These are phyloP conservation scores for Dispira simplex DNA, from an alignment of 192 early-diverging fungal species.

Conservation along the genomic window DNA sequence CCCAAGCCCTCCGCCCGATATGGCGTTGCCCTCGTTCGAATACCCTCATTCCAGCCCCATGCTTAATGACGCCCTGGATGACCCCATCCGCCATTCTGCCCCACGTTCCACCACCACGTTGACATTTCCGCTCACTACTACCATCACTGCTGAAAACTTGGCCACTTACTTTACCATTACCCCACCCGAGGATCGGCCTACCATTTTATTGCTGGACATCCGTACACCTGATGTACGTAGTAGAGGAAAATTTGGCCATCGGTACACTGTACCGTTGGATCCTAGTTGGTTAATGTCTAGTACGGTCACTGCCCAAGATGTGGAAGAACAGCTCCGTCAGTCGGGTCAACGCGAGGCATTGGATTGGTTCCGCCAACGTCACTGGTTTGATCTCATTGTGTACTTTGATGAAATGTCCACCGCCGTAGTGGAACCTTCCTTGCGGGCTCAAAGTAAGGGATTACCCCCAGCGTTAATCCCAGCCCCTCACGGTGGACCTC, in stretches of 20 bases:
- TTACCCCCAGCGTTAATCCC: not conserved
- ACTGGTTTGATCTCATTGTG: constrained; percentile 56
- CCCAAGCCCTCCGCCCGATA: constrained; percentile 8
- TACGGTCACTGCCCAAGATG: constrained; percentile 35
- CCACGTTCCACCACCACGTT: constrained; percentile 14
- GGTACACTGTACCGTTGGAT: constrained; percentile 55
- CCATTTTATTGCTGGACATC: constrained; percentile 59
- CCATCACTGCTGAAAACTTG: constrained; percentile 21
- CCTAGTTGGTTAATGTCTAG: constrained; percentile 33
- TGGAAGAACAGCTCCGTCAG: constrained; percentile 29
- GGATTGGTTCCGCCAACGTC: constrained; percentile 35
- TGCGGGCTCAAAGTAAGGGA: not conserved
- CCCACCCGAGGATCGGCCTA: constrained; percentile 18
- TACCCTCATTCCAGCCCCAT: not conserved
- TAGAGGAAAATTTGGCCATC: constrained; percentile 49
- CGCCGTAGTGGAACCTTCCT: too few species aligned
- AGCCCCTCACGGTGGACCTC: not conserved
- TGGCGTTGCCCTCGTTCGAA: not conserved
- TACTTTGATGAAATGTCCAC: constrained; percentile 36
- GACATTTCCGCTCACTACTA: constrained; percentile 17
- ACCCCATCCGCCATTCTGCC: not conserved
- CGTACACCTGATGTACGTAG: constrained; percentile 50
- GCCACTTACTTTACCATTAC: constrained; percentile 18
- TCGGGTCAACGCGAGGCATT: too few species aligned
- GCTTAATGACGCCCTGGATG: constrained; percentile 14